Evolutionary conservation across 139 green algal species (phyloP), one percentile per base, ranked within the genome.

Genomic region (Medakamo hakoo): DNA sequence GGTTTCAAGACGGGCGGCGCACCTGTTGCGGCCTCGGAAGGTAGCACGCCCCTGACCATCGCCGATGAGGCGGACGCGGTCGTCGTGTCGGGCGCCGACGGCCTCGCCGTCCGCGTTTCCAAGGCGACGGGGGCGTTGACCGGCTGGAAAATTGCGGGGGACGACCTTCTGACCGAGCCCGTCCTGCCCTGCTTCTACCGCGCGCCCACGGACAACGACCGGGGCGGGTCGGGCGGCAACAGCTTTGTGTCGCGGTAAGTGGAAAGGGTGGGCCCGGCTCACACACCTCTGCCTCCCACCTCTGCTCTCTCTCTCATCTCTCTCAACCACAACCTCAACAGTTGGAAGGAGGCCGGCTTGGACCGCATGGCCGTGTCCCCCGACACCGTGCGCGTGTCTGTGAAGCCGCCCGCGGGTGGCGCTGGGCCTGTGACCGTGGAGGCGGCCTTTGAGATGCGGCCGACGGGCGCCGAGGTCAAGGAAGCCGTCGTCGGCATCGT

Each of bases 171-270:
- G 67, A 55, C 70, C 1, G 32, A 64, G 21, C 56, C 63, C 4
- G 22, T 85, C 21, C 14, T 29, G 18, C 74, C 78, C 4, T 85
- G 73, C 63, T 76, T 94, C 49, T 88, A 82, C 69, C 72, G 88
- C 14, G 84, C 88, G 0, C 60, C 75, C 48, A 94, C 85, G 23
- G 88, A 95, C 78, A 95, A 95, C 73, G 88, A 95, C 78, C 65
- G 76, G 0, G 88, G 87, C 40, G 88, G 88, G 52, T 72, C 59
- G 0, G 73, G 69, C 2, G 83, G 84, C 57, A 79, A 52, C 60
- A 88, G 79, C 79, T 85, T 89, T 60, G 76, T 80, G 3, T 76
- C 68, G 16, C 65, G 85, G 14, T 90, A 77, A 78, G 49, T 63
- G 60, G 59, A 21, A n/a, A 59, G 40, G 40, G 40, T 52, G 40